Percentiles rank a stretch among this genome's conserved stretches.
phyloP scores from a whole-genome alignment of 208 protist genomes.

The Leishmania tropica region DNA sequence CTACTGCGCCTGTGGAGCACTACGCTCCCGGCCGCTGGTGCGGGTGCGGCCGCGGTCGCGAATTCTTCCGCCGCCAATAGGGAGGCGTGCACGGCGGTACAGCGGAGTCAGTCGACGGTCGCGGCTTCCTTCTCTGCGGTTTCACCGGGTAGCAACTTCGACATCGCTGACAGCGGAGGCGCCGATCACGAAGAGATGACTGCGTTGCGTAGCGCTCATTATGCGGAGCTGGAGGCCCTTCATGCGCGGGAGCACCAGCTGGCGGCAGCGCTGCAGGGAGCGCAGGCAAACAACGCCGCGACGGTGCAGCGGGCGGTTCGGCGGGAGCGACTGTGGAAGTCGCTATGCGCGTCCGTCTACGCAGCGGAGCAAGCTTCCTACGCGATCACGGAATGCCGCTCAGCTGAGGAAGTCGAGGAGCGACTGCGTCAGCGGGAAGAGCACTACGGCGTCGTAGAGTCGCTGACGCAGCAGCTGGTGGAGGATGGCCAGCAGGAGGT shows the following conservation, averaged over 20 bases:
- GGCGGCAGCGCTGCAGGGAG: slow-evolving; percentile 9
- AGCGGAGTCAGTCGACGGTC: slow-evolving; percentile 17
- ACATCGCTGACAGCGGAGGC: neutral
- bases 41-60: neutral
- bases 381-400: slow-evolving; percentile 41
- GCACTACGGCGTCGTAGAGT: slow-evolving; percentile 53
- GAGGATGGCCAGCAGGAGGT: slow-evolving; percentile 4
- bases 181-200: neutral
- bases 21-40: slow-evolving; percentile 1
- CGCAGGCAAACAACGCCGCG: slow-evolving; percentile 11
- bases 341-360: slow-evolving; percentile 61
- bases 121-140: slow-evolving; percentile 3
- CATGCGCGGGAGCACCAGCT: slow-evolving; percentile 58
- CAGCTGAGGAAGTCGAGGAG: slow-evolving; percentile 34
- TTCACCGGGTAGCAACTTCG: neutral
- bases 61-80: neutral
- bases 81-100: neutral
- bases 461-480: slow-evolving; percentile 46
- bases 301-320: slow-evolving; percentile 26
- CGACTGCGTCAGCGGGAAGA: slow-evolving; percentile 37
- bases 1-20: slow-evolving; percentile 17
- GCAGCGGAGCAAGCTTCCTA: slow-evolving; percentile 63
- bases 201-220: slow-evolving; percentile 10
- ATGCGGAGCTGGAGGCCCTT: slow-evolving; percentile 34
- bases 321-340: slow-evolving; percentile 64